These are phyloP conservation scores for Aspergillus nidulans DNA, from an alignment of 495 filamentous ascomycete genomes.

Conservation along the genomic window DNA sequence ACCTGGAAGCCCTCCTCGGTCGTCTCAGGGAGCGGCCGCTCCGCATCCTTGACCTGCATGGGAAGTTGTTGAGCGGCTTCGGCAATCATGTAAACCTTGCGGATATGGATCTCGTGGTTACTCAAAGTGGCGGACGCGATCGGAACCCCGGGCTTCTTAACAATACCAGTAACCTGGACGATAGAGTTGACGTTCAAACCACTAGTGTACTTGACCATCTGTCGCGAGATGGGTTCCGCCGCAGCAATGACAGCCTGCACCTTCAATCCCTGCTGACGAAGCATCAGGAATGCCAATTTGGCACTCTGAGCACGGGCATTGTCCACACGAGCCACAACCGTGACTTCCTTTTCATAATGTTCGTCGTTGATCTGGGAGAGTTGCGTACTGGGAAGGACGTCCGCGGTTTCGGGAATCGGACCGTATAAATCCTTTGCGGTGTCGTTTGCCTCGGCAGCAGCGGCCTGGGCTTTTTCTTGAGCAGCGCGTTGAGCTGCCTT, in stretches of 20 bases:
- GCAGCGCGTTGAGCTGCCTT: constrained; percentile 53
- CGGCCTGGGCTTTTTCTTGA: constrained; percentile 47
- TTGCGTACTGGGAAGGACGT: constrained; percentile 29
- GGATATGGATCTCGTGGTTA: constrained; percentile 74
- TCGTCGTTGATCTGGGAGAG: constrained; percentile 49
- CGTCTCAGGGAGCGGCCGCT: constrained; percentile 47
- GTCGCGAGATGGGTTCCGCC: constrained; percentile 48
- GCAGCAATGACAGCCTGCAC: constrained; percentile 75
- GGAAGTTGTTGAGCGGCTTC: constrained; percentile 62
- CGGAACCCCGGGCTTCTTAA: constrained; percentile 69
- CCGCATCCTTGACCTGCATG: constrained; percentile 66
- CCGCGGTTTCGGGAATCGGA: constrained; percentile 37
- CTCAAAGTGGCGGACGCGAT: constrained; percentile 75
- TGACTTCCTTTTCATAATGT: constrained; percentile 68
- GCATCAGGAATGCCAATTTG: constrained; percentile 87
- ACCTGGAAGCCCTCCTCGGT: constrained; percentile 41
- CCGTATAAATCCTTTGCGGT: constrained; percentile 70
- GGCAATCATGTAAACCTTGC: constrained; percentile 71
- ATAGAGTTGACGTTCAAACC: constrained; percentile 75
- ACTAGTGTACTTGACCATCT: constrained; percentile 89
- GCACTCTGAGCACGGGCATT: constrained; percentile 83
- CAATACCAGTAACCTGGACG: constrained; percentile 69
- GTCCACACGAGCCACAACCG: constrained; percentile 79
- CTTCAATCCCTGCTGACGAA: constrained; percentile 75
- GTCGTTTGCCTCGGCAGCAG: constrained; percentile 57